Conservation (phyloP, 192 early-diverging fungal species). For the Coemansia sp. region DNA sequence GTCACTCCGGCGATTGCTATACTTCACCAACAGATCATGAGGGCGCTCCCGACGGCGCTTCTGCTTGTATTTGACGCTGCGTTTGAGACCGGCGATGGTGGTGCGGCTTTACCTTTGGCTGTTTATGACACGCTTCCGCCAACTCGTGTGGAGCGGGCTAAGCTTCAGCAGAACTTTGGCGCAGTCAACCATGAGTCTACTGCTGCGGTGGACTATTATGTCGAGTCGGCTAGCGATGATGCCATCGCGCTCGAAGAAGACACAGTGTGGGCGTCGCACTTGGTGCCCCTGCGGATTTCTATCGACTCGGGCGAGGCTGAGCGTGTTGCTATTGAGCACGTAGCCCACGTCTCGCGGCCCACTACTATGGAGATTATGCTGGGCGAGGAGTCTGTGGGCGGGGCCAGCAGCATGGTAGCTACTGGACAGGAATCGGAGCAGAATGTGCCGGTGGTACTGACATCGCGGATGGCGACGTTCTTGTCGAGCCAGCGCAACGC, state of each 20-base stretch:
- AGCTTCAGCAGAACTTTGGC: constrained; percentile 18
- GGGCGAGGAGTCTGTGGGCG: background rate
- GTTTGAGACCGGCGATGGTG: constrained; percentile 20
- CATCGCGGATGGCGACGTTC: constrained; percentile 44
- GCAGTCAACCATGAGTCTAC: background rate
- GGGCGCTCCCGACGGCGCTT: constrained; percentile 29
- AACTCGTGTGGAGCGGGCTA: constrained; percentile 14
- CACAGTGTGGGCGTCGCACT: constrained; percentile 36
- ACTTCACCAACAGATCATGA: constrained; percentile 41
- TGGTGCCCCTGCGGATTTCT: constrained; percentile 32
- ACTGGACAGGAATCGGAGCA: background rate
- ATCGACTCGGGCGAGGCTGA: constrained; percentile 57
- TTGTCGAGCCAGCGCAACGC: constrained; percentile 50
- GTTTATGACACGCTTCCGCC: constrained; percentile 51
- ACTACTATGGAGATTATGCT: constrained; percentile 22
- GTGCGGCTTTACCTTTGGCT: constrained; percentile 31
- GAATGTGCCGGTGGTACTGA: background rate
- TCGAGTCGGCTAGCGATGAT: constrained; percentile 17
- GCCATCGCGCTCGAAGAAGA: constrained; percentile 4
- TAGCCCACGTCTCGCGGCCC: constrained; percentile 27
- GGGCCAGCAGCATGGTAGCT: background rate
- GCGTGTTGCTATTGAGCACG: constrained; percentile 53
- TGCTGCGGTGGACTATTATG: constrained; percentile 19
- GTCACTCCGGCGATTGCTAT: constrained; percentile 16
- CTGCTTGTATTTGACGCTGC: constrained; percentile 49